Evolutionary conservation across 2,329 filamentous ascomycete genomes (phyloP), one percentile per base, ranked within the genome.

Genomic region (Penicillium oxalicum): DNA sequence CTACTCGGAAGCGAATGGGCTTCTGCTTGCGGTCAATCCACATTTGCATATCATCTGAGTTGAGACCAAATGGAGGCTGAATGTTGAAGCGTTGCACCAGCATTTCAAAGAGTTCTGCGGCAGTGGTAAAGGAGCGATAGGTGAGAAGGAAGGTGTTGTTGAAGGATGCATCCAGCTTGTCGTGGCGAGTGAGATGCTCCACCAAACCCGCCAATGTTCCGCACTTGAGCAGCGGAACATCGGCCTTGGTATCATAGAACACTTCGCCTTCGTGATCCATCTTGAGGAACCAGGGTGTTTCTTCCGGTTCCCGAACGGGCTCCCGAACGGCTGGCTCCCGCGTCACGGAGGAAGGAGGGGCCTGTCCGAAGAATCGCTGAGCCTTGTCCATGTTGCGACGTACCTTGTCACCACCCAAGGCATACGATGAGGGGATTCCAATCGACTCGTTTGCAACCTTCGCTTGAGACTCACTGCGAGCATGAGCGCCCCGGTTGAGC

Each of bases 61-160:
- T 82, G 44, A 98, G 74, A 5, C 88, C 89, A 57, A 88, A 84
- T 0, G 91, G 91, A 18, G 93, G 91, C 62, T 97, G 91, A 44
- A 95, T 88, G 55, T 84, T 88, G 73, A 96, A 98, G 45, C 93
- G 81, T 67, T 90, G 87, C 8, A 96, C 90, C 6, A 98, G 76
- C 65, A 95, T 80, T 68, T 96, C 90, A 62, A 97, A 97, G 0
- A 98, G 77, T 68, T 97, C 93, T 5, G 86, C 78, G 0, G 91
- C 93, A 2, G 84, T 83, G 0, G 93, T 97, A 64, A 98, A 98
- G 0, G 93, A 98, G 53, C 88, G 82, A 68, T 98, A 98, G 1
- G 93, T 98, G 34, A 98, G 80, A 12, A 98, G 82, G 77, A 98
- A 98, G 0, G 93, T 98, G 62, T 91, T 94, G 74, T 97, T 97